A percentile compares a stretch with the other conserved stretches of the same genome.
Evolutionary conservation across 192 early-diverging fungal genomes (phyloP).

Genomic region (Helicostylum pulchrum): DNA sequence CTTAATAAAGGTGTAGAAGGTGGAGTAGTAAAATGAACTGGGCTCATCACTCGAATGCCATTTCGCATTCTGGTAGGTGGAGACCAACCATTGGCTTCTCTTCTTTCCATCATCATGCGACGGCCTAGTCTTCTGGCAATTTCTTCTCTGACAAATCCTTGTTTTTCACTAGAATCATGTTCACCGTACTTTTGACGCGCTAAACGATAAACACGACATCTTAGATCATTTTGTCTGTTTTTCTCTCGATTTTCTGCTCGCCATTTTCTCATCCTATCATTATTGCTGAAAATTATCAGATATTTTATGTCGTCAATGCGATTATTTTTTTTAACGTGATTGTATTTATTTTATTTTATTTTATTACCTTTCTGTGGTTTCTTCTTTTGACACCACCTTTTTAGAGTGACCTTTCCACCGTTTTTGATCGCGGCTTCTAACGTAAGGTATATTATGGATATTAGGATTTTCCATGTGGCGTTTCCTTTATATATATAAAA

Average conservation of each 20-base stretch:
- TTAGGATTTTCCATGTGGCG: constrained; percentile 51
- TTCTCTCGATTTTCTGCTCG: constrained; percentile 50
- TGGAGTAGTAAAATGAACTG: constrained; percentile 4
- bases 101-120: constrained; percentile 20
- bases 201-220: constrained; percentile 70
- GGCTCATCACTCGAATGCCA: constrained; percentile 1
- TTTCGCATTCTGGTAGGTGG: constrained; percentile 3
- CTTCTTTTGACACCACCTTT: constrained; percentile 50
- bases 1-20: constrained; percentile 14
- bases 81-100: constrained; percentile 1
- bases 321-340: not conserved
- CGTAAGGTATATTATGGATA: constrained; percentile 53
- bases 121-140: constrained; percentile 47
- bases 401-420: constrained; percentile 53
- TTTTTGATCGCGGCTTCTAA: constrained; percentile 49
- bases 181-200: constrained; percentile 61
- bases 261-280: constrained; percentile 49
- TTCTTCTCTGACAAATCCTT: constrained; percentile 64
- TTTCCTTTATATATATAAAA: constrained; percentile 27
- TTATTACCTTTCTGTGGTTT: constrained; percentile 42
- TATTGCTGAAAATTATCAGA: constrained; percentile 22
- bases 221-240: constrained; percentile 64
- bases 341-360: not conserved
- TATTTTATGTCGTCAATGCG: constrained; percentile 4
- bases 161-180: constrained; percentile 53